These are phyloP conservation scores for Trichophyton equinum DNA, from an alignment of 2,329 filamentous ascomycete genomes.

Conservation along the genomic window DNA sequence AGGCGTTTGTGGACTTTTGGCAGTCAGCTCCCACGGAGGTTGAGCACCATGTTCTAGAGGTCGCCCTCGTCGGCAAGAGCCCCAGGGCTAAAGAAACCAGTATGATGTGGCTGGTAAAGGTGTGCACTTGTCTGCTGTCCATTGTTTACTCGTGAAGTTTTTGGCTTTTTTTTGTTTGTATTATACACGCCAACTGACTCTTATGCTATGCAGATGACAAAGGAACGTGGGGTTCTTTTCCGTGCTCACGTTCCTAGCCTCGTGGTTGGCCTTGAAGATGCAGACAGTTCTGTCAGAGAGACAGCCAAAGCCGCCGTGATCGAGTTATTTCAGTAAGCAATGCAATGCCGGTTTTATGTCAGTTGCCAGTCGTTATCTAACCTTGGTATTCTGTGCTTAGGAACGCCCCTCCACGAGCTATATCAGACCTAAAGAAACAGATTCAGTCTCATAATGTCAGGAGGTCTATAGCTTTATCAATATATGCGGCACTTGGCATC, in stretches of 20 bases:
- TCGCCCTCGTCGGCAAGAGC: constrained; percentile 67
- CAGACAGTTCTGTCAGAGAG: constrained; percentile 76
- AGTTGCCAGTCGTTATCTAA: neutral
- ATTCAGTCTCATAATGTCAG: constrained; percentile 73
- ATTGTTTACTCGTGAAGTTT: neutral
- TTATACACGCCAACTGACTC: neutral
- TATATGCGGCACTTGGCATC: constrained; percentile 60
- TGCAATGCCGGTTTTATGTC: neutral
- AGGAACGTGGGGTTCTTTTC: constrained; percentile 66
- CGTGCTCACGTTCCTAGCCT: constrained; percentile 68
- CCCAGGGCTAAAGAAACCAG: constrained; percentile 70
- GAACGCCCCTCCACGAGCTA: constrained; percentile 66
- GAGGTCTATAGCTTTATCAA: constrained; percentile 70
- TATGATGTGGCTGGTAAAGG: constrained; percentile 74
- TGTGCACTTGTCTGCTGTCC: constrained; percentile 26
- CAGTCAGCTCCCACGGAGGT: constrained; percentile 57
- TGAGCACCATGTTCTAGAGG: constrained; percentile 66
- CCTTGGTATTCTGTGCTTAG: constrained; percentile 29
- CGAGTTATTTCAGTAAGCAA: constrained; percentile 62
- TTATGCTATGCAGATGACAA: constrained; percentile 54
- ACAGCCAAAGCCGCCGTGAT: constrained; percentile 71
- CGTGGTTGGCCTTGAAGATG: constrained; percentile 80
- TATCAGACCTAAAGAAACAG: constrained; percentile 78
- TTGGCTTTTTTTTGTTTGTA: neutral
- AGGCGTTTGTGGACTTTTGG: constrained; percentile 68